Percentiles rank a stretch among this genome's conserved stretches.
Evolutionary conservation across 78 protist genomes (phyloP).

Genomic region (Isochrysis galbana): DNA sequence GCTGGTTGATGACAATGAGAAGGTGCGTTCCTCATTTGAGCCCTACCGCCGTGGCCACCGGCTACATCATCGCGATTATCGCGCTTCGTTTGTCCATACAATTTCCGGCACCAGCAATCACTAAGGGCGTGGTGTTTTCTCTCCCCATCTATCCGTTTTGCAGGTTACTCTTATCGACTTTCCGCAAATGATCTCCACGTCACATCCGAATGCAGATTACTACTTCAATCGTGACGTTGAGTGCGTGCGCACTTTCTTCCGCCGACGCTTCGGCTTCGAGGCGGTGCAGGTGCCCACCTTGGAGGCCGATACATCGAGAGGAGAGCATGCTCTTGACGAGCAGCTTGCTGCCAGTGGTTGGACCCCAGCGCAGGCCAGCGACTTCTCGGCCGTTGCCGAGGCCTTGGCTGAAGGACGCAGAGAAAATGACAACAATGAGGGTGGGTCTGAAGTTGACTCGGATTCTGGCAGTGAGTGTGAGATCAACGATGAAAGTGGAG

Average conservation of each 20-base stretch:
- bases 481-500: background rate
- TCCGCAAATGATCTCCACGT: slow-evolving; percentile 79
- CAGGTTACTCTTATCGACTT: slow-evolving; percentile 94
- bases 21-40: too few species aligned
- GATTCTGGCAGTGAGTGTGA: too few species aligned
- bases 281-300: background rate
- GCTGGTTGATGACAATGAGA: slow-evolving; percentile 77
- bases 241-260: slow-evolving; percentile 81
- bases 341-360: slow-evolving; percentile 44
- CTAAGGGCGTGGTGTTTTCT: too few species aligned
- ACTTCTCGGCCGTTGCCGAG: background rate
- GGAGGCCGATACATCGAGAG: background rate
- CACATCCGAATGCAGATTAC: background rate
- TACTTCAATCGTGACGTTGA: slow-evolving; percentile 90
- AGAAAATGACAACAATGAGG: too few species aligned
- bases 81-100: too few species aligned
- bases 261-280: slow-evolving; percentile 58
- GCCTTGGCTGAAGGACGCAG: background rate
- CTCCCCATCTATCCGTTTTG: too few species aligned
- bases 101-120: too few species aligned
- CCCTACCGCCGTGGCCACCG: too few species aligned
- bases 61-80: too few species aligned
- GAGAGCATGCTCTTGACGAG: background rate
- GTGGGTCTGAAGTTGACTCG: too few species aligned
- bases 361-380: background rate